Conservation (phyloP, 2,329 filamentous ascomycete genomes). For the Colletotrichum echinochloae region DNA sequence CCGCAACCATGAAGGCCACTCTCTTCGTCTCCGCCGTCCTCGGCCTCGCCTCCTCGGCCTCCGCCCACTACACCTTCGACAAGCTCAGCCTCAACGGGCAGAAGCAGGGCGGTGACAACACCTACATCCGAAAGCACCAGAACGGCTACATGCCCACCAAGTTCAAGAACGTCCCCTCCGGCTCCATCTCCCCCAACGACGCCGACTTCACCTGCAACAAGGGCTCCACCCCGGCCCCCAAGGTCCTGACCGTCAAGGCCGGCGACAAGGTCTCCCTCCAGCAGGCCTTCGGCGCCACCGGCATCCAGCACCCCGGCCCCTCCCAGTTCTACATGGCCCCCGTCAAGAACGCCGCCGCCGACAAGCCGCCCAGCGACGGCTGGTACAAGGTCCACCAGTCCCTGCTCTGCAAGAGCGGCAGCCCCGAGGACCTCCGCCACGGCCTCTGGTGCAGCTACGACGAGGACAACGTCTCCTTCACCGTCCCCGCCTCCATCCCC, state of each 20-base stretch:
- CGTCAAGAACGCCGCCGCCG: slow-evolving; percentile 41
- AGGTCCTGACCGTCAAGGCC: slow-evolving; percentile 38
- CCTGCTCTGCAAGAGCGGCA: slow-evolving; percentile 39
- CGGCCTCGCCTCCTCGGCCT: slow-evolving; percentile 23
- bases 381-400: slow-evolving; percentile 47
- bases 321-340: slow-evolving; percentile 41
- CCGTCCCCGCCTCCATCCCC: slow-evolving; percentile 54
- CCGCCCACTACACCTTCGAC: slow-evolving; percentile 45
- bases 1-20: slow-evolving; percentile 31
- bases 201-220: slow-evolving; percentile 40
- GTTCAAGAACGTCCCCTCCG: slow-evolving; percentile 35
- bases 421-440: slow-evolving; percentile 21
- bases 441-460: slow-evolving; percentile 42
- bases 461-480: slow-evolving; percentile 45
- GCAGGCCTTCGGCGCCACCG: slow-evolving; percentile 38
- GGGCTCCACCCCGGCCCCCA: slow-evolving; percentile 21
- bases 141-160: slow-evolving; percentile 41
- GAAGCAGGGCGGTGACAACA: slow-evolving; percentile 42
- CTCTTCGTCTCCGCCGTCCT: slow-evolving; percentile 28
- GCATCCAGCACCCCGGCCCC: slow-evolving; percentile 43
- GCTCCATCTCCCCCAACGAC: slow-evolving; percentile 26
- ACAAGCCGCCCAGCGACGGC: slow-evolving; percentile 41
- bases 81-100: slow-evolving; percentile 43
- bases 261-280: slow-evolving; percentile 40
- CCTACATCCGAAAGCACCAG: slow-evolving; percentile 41